Percentiles rank a stretch among this genome's conserved stretches.
These are phyloP conservation scores for Alnus rubra DNA, from an alignment of 306 rosid genomes.

Conservation along the genomic window DNA sequence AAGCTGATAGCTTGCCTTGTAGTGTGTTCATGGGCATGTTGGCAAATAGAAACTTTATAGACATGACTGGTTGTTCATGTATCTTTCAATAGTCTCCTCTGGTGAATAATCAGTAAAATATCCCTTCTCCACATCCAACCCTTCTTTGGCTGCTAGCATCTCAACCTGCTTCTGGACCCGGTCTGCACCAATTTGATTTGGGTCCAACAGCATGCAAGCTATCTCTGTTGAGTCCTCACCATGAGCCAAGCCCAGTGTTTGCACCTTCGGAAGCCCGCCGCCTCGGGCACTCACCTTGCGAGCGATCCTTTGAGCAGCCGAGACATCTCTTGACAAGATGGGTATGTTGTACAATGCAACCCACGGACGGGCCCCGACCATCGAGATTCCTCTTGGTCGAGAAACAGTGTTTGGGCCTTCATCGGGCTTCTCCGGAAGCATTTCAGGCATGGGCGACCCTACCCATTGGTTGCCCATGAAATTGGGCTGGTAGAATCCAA, in stretches of 20 bases:
- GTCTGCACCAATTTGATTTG: conserved; percentile 72
- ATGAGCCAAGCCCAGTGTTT: conserved; percentile 56
- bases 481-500: conserved; percentile 59
- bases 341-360: conserved; percentile 66
- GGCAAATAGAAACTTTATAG: not conserved
- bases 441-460: conserved; percentile 71
- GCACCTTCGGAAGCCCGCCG: conserved; percentile 83
- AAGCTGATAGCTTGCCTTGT: conserved; percentile 5
- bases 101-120: conserved; percentile 79
- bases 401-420: conserved; percentile 61
- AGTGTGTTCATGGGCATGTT: not conserved
- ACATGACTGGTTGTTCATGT: conserved; percentile 30
- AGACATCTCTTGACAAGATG: conserved; percentile 53
- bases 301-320: conserved; percentile 57
- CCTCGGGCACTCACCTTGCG: conserved; percentile 80
- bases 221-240: conserved; percentile 67
- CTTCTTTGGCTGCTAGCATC: conserved; percentile 69
- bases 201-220: conserved; percentile 81
- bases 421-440: conserved; percentile 54
- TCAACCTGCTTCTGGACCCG: conserved; percentile 68
- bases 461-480: conserved; percentile 79
- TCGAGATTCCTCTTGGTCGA: conserved; percentile 55
- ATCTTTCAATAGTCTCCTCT: conserved; percentile 59
- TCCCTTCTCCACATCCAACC: conserved; percentile 77
- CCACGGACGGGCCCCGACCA: conserved; percentile 87